Evolutionary conservation across 441 rosid genomes (phyloP), one percentile per base, ranked within the genome.

Genomic region (Populus hybrid): DNA sequence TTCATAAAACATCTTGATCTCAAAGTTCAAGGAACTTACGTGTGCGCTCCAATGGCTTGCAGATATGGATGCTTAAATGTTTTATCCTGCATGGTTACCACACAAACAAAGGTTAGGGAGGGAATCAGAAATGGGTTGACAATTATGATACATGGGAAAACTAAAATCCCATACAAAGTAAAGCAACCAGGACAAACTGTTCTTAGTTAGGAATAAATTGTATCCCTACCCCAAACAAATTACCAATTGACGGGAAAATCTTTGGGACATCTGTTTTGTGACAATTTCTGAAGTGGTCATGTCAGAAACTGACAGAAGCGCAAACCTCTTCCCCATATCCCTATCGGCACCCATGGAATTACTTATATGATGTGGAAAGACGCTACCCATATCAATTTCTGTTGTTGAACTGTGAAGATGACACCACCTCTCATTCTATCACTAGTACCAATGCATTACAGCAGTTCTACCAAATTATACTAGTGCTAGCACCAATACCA

Each of bases 51-150:
- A 67, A 97, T 87, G 79, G 98, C 99, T 81, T 95, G 98, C 72
- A 97, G 81, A 88, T 94, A 97, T 50, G 97, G 96, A 88, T 96
- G 99, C 79, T 91, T 93, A 80, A 96, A 96, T 80, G 98, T 94
- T 84, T 94, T 93, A 78, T 92, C 98, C 98, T 93, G 94, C 84
- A 87, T 67, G 66, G 81, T 70, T 59, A 80, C 81, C 73, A 81
- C n/a, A 70, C 36, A 75, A 46, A 57, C 32, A 23, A n/a, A 12
- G 67, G 77, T 80, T 20, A 81, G 63, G 10, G 69, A 61, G 66
- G 9, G 77, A 72, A 75, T 75, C 80, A 63, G 72, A 38, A 16
- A 40, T n/a, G 4, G 46, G 28, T 5, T 20, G 14, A 16, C 18
- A 69, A 35, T 20, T 16, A 36, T 5, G 6, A 50, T 23, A 10